Evolutionary conservation across 768 basidiomycete species (phyloP), one percentile per base, ranked within the genome.

Genomic region (Agaricus sinodeliciosus): DNA sequence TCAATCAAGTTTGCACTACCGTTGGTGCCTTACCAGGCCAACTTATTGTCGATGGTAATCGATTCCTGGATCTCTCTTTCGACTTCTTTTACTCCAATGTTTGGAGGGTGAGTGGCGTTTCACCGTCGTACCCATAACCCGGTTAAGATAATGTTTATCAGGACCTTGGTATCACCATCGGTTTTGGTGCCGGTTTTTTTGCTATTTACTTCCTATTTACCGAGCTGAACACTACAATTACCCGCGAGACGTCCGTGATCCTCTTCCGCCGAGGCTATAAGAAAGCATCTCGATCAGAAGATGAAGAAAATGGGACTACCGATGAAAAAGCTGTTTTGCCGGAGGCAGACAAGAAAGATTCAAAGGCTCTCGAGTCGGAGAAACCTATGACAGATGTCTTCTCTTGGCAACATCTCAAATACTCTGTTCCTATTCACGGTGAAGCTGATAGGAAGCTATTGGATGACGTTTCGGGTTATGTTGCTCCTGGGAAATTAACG

Each of bases 401-500:
- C 69, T 89, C 93, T 1, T 96, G 90, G 89, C 75, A 83, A 53
- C 72, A 82, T 53, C 57, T 91, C 45, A 69, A 75, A 55, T 94
- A 94, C 61, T 79, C 76, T 28, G 82, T 93, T 0, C 79, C 79
- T 2, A 74, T 85, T 16, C 55, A 68, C 3, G 75, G 74, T 5
- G 77, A 75, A 1, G 56, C 49, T 3, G 65, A 71, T 31, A 69
- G 81, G 43, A 68, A 64, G 27, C 71, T 93, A 0, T 72, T 92
- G 36, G 73, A 85, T 53, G 77, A 89, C 37, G 75, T 94, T 12
- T 87, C 83, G 19, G 90, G 91, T 0, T 94, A 79, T 61, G 89
- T 90, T 26, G 81, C 81, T 11, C 92, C 90, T 2, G 92, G 92
- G 2, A 90, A 80, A 52, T 68, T 93, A 51, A 89, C 86, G 0